These are phyloP conservation scores for Penstemon newberryi DNA, from an alignment of 257 asterid genomes.

Conservation along the genomic window DNA sequence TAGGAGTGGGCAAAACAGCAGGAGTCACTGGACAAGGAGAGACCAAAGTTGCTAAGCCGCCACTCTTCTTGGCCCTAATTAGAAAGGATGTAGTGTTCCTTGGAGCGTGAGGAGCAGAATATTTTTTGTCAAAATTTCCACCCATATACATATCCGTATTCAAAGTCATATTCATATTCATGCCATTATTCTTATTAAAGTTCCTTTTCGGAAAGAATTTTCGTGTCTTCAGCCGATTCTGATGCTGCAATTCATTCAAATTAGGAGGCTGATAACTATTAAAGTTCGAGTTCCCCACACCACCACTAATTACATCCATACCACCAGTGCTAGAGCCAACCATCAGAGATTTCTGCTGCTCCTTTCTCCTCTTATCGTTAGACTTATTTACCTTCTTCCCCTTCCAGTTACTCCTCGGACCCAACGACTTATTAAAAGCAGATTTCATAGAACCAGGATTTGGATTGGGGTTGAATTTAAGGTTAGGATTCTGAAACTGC, in stretches of 20 bases:
- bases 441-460: slow-evolving; percentile 25
- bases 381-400: slow-evolving; percentile 45
- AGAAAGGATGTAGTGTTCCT: slow-evolving; percentile 67
- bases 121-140: slow-evolving; percentile 32
- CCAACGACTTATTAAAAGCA: slow-evolving; percentile 44
- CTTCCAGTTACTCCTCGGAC: slow-evolving; percentile 74
- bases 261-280: slow-evolving; percentile 62
- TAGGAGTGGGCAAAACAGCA: slow-evolving; percentile 72
- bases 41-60: slow-evolving; percentile 76
- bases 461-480: slow-evolving; percentile 2
- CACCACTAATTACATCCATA: slow-evolving; percentile 16
- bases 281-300: slow-evolving; percentile 36
- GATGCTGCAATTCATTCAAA: slow-evolving; percentile 64
- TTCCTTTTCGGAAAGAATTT: slow-evolving; percentile 59
- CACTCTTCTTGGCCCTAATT: slow-evolving; percentile 76
- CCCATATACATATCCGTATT: slow-evolving; percentile 20
- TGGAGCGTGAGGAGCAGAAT: slow-evolving; percentile 66
- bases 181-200: slow-evolving; percentile 38
- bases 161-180: slow-evolving; percentile 13
- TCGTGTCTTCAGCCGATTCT: slow-evolving; percentile 65
- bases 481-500: slow-evolving; percentile 60
- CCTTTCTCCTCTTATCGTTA: slow-evolving; percentile 50
- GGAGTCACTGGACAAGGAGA: slow-evolving; percentile 83
- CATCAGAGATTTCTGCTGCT: slow-evolving; percentile 37
- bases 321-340: slow-evolving; percentile 37